Evolutionary conservation across 306 rosid species (phyloP).

Genomic region (Fagus crenata): DNA sequence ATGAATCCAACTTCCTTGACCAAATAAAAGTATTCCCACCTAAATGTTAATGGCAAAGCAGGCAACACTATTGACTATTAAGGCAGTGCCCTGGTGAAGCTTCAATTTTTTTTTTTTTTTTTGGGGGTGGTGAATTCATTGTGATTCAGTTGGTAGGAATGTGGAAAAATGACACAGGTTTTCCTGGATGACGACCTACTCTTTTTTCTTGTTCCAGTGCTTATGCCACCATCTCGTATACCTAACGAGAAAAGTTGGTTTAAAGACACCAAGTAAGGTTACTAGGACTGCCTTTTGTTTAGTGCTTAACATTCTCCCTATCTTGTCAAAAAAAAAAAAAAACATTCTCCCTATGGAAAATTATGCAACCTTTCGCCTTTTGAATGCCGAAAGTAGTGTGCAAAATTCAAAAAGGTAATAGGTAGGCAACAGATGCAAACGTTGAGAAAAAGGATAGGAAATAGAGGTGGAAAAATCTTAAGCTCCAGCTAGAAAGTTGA

Average conservation of each 20-base stretch:
- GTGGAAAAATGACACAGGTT: background rate
- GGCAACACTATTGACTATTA: too few relatives aligned
- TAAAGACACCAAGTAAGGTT: slow-evolving; percentile 19
- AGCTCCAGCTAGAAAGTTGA: background rate
- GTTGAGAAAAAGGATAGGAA: background rate
- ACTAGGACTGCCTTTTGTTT: slow-evolving; percentile 30
- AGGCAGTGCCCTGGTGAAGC: too few relatives aligned
- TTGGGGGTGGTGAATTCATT: background rate
- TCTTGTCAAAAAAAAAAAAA: too few relatives aligned
- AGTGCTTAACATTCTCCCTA: slow-evolving; percentile 41
- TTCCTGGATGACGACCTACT: background rate
- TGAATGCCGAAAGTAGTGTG: slow-evolving; percentile 34
- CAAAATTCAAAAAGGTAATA: slow-evolving; percentile 12
- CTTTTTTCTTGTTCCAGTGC: slow-evolving; percentile 17
- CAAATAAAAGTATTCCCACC: too few relatives aligned
- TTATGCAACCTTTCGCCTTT: slow-evolving; percentile 30
- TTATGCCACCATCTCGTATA: slow-evolving; percentile 20
- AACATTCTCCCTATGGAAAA: slow-evolving; percentile 26
- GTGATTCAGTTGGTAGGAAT: background rate
- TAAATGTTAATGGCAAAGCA: too few relatives aligned
- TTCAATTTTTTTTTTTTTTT: too few relatives aligned
- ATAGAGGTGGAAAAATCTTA: background rate
- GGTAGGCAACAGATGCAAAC: background rate
- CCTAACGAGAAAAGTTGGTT: slow-evolving; percentile 19
- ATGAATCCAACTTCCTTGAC: too few relatives aligned